Conservation (phyloP, 805 yeast genomes). For the Sugiyamaella boreocaroliniensis region DNA sequence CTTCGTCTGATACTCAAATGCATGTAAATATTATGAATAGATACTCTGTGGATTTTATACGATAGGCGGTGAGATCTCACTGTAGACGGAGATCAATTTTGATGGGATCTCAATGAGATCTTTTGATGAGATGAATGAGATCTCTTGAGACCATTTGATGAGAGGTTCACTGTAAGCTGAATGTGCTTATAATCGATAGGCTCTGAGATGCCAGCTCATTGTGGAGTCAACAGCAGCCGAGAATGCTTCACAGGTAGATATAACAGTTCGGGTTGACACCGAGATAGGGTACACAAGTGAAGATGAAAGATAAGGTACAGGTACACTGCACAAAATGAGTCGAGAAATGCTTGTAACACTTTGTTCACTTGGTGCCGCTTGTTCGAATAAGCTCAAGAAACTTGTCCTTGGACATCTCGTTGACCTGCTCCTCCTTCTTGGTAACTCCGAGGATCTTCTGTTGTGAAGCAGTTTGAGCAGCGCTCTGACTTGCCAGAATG, state of each 20-base stretch:
- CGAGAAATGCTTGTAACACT: not conserved
- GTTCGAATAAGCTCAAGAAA: slow-evolving; percentile 73
- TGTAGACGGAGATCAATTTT: not conserved
- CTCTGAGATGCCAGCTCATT: no score
- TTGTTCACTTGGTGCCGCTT: slow-evolving; percentile 11
- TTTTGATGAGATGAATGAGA: no score
- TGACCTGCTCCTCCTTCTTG: slow-evolving; percentile 41
- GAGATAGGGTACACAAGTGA: no score
- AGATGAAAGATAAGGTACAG: no score
- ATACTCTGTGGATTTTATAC: not conserved
- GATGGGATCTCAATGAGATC: no score
- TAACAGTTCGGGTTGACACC: no score
- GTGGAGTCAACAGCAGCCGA: no score
- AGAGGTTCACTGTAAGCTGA: no score
- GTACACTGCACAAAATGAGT: no score
- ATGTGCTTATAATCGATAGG: no score
- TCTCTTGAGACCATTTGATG: no score
- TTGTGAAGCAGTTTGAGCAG: slow-evolving; percentile 26
- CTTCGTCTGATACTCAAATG: not conserved
- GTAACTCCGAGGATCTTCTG: slow-evolving; percentile 16
- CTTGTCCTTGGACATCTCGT: slow-evolving; percentile 81
- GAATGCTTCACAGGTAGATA: no score
- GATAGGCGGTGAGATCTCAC: not conserved
- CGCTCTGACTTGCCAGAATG: slow-evolving; percentile 66
- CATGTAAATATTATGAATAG: not conserved